Conservation (phyloP, 2,329 filamentous ascomycete genomes). For the Penicillium sp. region DNA sequence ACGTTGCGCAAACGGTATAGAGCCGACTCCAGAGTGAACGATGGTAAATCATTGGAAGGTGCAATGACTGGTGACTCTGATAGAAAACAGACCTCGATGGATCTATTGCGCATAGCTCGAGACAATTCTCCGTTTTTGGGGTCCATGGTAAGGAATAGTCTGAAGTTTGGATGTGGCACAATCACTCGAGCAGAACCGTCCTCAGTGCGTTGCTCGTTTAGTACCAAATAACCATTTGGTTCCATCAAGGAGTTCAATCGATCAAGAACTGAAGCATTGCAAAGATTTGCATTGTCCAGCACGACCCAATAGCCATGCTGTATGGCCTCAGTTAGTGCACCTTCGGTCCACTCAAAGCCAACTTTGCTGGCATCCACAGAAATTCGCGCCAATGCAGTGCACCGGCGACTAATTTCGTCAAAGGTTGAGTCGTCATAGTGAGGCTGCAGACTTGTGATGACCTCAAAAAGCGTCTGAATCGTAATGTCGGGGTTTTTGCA, state of each 20-base stretch:
- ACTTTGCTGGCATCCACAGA: slow-evolving; percentile 64
- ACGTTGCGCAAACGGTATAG: slow-evolving; percentile 37
- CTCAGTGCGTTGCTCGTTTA: slow-evolving; percentile 86
- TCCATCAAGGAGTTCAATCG: slow-evolving; percentile 91
- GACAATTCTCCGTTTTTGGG: slow-evolving; percentile 89
- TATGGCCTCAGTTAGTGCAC: slow-evolving; percentile 81
- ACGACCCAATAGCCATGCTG: slow-evolving; percentile 87
- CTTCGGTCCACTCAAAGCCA: slow-evolving; percentile 94
- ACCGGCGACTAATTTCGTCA: slow-evolving; percentile 45
- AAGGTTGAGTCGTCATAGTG: slow-evolving; percentile 47
- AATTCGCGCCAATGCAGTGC: slow-evolving; percentile 49
- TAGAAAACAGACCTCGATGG: slow-evolving; percentile 79
- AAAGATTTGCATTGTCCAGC: slow-evolving; percentile 95
- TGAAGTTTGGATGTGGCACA: slow-evolving; percentile 77
- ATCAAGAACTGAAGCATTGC: slow-evolving; percentile 90
- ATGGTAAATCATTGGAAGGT: slow-evolving; percentile 22
- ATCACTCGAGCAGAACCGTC: slow-evolving; percentile 78
- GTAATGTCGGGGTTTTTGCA: slow-evolving; percentile 26
- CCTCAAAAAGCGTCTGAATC: slow-evolving; percentile 27
- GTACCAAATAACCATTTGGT: slow-evolving; percentile 77
- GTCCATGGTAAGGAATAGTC: slow-evolving; percentile 92
- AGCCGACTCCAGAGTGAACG: slow-evolving; percentile 36
- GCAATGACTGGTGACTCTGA: slow-evolving; percentile 29
- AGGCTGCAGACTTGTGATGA: slow-evolving; percentile 33
- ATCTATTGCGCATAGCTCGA: slow-evolving; percentile 92